Base-by-base conservation (phyloP, 2,329 filamentous ascomycete genomes). In the Monilinia fructigena region DNA sequence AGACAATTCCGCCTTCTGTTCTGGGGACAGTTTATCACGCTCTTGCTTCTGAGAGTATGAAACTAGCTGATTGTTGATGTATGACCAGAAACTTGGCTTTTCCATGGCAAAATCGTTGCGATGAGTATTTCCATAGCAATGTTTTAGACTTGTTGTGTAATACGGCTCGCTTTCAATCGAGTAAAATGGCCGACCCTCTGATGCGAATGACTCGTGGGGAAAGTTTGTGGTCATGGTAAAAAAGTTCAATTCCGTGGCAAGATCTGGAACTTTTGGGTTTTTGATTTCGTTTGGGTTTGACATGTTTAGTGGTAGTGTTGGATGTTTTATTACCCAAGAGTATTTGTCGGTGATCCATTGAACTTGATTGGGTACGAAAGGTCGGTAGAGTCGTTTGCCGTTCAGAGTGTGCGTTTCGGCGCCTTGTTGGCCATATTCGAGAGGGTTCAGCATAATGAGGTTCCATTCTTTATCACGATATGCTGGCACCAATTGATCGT, bases 41-140 rank as follows among this genome's bases (percentile, higher is more conserved):
- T 14, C 31, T 55, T 55, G 53, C 31, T 55, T 55, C 11, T 38
- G 20, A 18, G 53, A 55, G 31, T 38, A n/a, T n/a, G 53, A 55
- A 16, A 55, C 4, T 6, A 55, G 18, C 18, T 38, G 28, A 14
- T 23, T 38, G 2, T 55, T 55, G 28, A 38, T n/a, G 10, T 35
- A 38, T 55, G 18, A 38, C 28, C 53, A 55, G 28, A 55, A 55
- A 3, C 20, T 38, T 35, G 16, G 31, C 18, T n/a, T 35, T n/a
- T 14, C 20, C 2, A 38, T n/a, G 11, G 53, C 20, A 11, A 23
- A n/a, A 14, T 38, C 4, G 31, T 55, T 55, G 12, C 20, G 20
- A 14, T 55, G 31, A n/a, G 53, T 55, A 7, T 35, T 55, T 55
- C 31, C 31, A 23, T 55, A 23, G 20, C 28, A 38, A 38, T 55